Percentiles rank a stretch among this genome's conserved stretches.
Conservation (phyloP, 306 rosid species). For the Glycine tomentella region DNA sequence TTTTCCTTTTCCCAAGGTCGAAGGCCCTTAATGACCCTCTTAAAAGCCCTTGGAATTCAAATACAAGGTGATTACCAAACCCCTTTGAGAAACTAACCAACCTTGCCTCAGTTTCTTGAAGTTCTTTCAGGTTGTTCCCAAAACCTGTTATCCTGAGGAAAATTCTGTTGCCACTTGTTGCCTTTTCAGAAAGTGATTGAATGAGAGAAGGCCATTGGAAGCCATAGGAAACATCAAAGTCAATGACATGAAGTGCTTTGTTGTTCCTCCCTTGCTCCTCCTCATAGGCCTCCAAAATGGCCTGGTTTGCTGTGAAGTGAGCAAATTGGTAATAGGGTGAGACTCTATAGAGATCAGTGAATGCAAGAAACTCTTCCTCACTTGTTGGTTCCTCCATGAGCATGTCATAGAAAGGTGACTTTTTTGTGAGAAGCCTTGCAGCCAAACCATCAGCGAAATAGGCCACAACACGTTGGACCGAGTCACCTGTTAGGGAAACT, state of each 20-base stretch:
- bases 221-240: conserved; percentile 69
- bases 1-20: conserved; percentile 51
- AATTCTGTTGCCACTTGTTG: conserved; percentile 51
- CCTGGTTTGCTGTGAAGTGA: conserved; percentile 82
- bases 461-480: conserved; percentile 67
- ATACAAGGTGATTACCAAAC: conserved; percentile 51
- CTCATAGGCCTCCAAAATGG: conserved; percentile 68
- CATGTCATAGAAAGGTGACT: conserved; percentile 67
- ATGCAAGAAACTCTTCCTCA: conserved; percentile 62
- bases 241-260: conserved; percentile 61
- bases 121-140: conserved; percentile 56
- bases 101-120: conserved; percentile 65
- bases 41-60: conserved; percentile 68
- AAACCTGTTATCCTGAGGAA: conserved; percentile 63
- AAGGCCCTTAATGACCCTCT: conserved; percentile 45
- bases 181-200: conserved; percentile 73
- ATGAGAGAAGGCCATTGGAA: conserved; percentile 82
- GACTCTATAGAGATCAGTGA: conserved; percentile 61
- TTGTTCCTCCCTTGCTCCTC: conserved; percentile 57
- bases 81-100: conserved; percentile 67
- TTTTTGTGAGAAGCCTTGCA: conserved; percentile 59
- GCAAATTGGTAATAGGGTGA: conserved; percentile 78
- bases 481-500: conserved; percentile 62
- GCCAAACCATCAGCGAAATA: conserved; percentile 69
- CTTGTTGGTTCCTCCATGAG: conserved; percentile 64